Evolutionary conservation across 768 basidiomycete species (phyloP), one percentile per base, ranked within the genome.

Genomic region (Amanita exitialis): DNA sequence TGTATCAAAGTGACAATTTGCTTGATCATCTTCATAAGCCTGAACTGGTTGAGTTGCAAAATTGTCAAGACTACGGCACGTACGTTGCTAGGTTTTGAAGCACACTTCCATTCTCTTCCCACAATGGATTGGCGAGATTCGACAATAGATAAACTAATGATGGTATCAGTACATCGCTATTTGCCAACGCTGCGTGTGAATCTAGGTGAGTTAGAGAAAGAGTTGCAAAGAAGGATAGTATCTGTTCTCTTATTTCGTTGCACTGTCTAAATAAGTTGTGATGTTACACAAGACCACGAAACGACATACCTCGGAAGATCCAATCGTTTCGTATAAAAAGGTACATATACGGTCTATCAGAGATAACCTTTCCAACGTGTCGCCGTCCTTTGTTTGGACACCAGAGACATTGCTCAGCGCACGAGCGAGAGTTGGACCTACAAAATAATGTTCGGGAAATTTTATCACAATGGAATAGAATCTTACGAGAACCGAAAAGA

Each of bases 1-100:
- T 90, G 77, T 7, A 90, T 66, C 21, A 90, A 66, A 49, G 78
- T 69, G 9, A 80, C 64, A 0, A 79, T 67, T 49, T 80, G 79
- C 42, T 72, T 73, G 39, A 83, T 63, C 5, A 69, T 69, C 16
- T 66, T 68, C 47, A 84, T 68, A 3, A 69, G 63, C 35, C 86
- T 90, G 44, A 43, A 46, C 5, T 49, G 15, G 6, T 21, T 37
- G 9, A 20, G 28, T 42, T 46, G 15, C 38, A 27, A 6, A n/a
- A 15, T 4, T 12, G 25, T 9, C 16, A 6, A 36, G 12, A 39
- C 42, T 37, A 13, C 18, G 23, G 50, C 28, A 37, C 73, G 54
- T 57, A 78, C 78, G 65, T 63, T 3, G 63, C 56, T 27, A 69
- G 60, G 4, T 60, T 61, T 21, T 66, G 62, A 0, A 70, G 55